Conservation (phyloP, 108 stramenopile genomes). For the Cyclotella choctawhatcheeana region DNA sequence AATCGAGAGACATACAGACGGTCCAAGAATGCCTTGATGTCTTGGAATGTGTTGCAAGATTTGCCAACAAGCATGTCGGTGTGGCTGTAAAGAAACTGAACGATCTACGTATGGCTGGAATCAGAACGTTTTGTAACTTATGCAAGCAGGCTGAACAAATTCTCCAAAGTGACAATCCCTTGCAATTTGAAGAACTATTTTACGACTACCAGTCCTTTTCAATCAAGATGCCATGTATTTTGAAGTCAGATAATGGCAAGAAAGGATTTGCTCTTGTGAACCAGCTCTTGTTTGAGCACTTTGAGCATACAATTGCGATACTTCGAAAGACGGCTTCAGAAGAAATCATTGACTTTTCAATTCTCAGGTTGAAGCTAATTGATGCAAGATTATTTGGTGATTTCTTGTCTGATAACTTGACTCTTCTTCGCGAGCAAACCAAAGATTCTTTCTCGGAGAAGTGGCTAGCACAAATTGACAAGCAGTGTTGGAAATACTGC, state of each 20-base stretch:
- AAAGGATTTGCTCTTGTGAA: conserved; percentile 49
- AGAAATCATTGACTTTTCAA: conserved; percentile 41
- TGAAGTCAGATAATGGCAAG: conserved; percentile 10
- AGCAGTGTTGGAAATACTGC: conserved; percentile 51
- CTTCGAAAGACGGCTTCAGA: conserved; percentile 8
- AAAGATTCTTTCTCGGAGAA: conserved; percentile 19
- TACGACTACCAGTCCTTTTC: conserved; percentile 50
- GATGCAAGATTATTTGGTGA: conserved; percentile 36
- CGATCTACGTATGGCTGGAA: conserved; percentile 23
- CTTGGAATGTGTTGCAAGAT: conserved; percentile 35
- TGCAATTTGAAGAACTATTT: conserved; percentile 54
- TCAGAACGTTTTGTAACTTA: conserved; percentile 28
- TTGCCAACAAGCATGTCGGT: conserved; percentile 40
- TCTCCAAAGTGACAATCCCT: conserved; percentile 22
- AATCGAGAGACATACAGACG: conserved; percentile 26
- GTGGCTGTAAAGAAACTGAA: conserved; percentile 10
- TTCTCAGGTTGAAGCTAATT: conserved; percentile 29
- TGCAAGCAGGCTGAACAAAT: conserved; percentile 39
- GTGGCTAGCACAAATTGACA: conserved; percentile 45
- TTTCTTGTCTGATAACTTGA: conserved; percentile 52
- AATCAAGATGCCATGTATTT: conserved; percentile 31
- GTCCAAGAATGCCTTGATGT: conserved; percentile 46
- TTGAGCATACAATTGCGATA: conserved; percentile 31
- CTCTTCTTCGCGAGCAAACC: conserved; percentile 48
- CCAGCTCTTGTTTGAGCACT: conserved; percentile 50